Evolutionary conservation across 2,329 filamentous ascomycete genomes (phyloP), one percentile per base, ranked within the genome.

Genomic region (Aspergillus fijiensis): DNA sequence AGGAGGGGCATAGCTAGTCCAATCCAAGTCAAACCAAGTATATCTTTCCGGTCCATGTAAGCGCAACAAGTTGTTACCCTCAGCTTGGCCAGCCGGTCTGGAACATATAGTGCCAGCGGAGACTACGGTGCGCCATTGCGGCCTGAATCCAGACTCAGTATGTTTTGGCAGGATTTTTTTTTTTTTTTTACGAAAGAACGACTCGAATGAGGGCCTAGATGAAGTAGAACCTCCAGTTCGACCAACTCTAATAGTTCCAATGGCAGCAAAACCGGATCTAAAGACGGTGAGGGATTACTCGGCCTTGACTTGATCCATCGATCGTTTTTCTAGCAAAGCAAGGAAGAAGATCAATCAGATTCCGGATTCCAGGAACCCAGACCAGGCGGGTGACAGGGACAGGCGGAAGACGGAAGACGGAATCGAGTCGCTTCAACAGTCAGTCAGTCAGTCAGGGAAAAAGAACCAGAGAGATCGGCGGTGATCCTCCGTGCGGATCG

Each of bases 401-500:
- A 1, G 16, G 10, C 33, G 45, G n/a, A 48, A 51, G 27, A 33
- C 12, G 33, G 51, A 19, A 42, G 9, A 51, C 23, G 14, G 16
- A 53, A 16, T 14, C 12, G 42, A 21, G 16, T 23, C 23, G 4
- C 4, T 16, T 10, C 27, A 29, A 29, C 4, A 23, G 23, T 25
- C 6, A 25, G 21, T 21, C 21, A 21, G 21, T 21, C 21, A 21
- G 51, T 45, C 21, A 54, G 39, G 23, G 16, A n/a, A 27, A 48
- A 39, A 42, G 21, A 42, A 39, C 10, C 12, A 23, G 27, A 31
- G 33, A 25, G 52, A 55, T 55, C 52, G 52, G 39, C 52, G 42
- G 52, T 54, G 52, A 55, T 55, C 39, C 39, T 55, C 52, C 52
- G 51, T 35, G 51, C 33, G 25, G 52, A 55, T 55, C 52, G 52